Percentiles rank a stretch among this genome's conserved stretches.
These are phyloP conservation scores for Fusarium avenaceum DNA, from an alignment of 2,329 filamentous ascomycete genomes.

Conservation along the genomic window DNA sequence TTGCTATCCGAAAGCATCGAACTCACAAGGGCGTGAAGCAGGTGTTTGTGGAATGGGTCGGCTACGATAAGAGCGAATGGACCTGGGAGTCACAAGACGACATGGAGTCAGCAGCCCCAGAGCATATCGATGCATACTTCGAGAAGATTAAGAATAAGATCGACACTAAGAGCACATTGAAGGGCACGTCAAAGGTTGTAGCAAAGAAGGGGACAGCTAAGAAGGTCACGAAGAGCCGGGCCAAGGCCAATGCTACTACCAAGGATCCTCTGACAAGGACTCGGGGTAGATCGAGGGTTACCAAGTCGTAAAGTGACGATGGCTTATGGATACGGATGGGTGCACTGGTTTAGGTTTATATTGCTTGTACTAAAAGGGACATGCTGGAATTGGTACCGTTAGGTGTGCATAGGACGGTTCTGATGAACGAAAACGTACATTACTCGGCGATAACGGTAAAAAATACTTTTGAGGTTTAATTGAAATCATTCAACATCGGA, in stretches of 20 bases:
- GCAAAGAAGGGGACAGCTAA: background rate
- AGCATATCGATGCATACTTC: slow-evolving; percentile 50
- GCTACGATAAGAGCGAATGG: slow-evolving; percentile 49
- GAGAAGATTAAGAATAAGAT: slow-evolving; percentile 13
- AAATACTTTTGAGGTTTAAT: slow-evolving; percentile 22
- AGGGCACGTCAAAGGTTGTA: background rate
- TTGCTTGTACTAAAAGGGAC: slow-evolving; percentile 2
- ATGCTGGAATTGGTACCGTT: background rate
- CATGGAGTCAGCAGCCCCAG: slow-evolving; percentile 49
- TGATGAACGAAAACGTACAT: background rate
- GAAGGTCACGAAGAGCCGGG: background rate
- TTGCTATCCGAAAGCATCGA: slow-evolving; percentile 53
- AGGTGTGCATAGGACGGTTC: slow-evolving; percentile 7
- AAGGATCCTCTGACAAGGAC: slow-evolving; percentile 1
- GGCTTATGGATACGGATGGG: background rate
- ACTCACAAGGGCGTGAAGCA: slow-evolving; percentile 45
- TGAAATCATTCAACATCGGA: background rate
- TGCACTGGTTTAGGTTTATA: background rate
- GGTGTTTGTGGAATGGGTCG: slow-evolving; percentile 56
- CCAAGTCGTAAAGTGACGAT: background rate
- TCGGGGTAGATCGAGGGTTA: slow-evolving; percentile 7
- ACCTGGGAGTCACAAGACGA: slow-evolving; percentile 50
- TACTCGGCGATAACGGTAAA: slow-evolving; percentile 13
- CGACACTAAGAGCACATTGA: slow-evolving; percentile 17
- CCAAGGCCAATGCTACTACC: background rate